phyloP scores from a whole-genome alignment of 2,329 filamentous ascomycete genomes.

The Nemania sp. region DNA sequence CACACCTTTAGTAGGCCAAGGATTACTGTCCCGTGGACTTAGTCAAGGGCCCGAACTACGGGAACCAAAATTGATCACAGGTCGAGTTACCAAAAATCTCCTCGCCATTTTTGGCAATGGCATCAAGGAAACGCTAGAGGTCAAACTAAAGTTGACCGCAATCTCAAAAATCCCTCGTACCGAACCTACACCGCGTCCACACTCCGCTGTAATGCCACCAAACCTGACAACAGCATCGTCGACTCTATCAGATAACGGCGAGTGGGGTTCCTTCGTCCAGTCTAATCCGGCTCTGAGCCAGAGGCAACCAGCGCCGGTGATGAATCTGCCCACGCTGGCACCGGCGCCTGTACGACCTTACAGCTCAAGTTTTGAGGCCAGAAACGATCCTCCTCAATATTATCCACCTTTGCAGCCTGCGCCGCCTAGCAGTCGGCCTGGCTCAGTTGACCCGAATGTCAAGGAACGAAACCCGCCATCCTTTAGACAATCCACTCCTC shows the following conservation, averaged over 20 bases:
- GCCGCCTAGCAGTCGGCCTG: slow-evolving; percentile 33
- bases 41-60: slow-evolving; percentile 41
- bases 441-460: slow-evolving; percentile 34
- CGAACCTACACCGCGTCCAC: slow-evolving; percentile 31
- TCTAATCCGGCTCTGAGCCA: slow-evolving; percentile 63
- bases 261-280: slow-evolving; percentile 80
- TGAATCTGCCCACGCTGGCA: slow-evolving; percentile 38
- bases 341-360: slow-evolving; percentile 40
- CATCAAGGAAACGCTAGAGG: slow-evolving; percentile 86
- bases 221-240: slow-evolving; percentile 40
- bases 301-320: slow-evolving; percentile 40
- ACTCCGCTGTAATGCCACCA: slow-evolving; percentile 26
- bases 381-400: slow-evolving; percentile 26
- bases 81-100: slow-evolving; percentile 85
- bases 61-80: slow-evolving; percentile 77
- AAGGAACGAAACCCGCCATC: slow-evolving; percentile 24
- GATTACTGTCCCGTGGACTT: slow-evolving; percentile 87
- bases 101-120: slow-evolving; percentile 83
- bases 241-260: slow-evolving; percentile 65
- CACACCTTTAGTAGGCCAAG: slow-evolving; percentile 90
- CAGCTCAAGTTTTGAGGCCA: slow-evolving; percentile 34
- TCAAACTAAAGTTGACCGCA: slow-evolving; percentile 83
- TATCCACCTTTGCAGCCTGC: slow-evolving; percentile 28
- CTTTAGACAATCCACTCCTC: slow-evolving; percentile 21
- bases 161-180: slow-evolving; percentile 61